Base-by-base conservation (phyloP, 306 rosid genomes). In the Quercus glauca region DNA sequence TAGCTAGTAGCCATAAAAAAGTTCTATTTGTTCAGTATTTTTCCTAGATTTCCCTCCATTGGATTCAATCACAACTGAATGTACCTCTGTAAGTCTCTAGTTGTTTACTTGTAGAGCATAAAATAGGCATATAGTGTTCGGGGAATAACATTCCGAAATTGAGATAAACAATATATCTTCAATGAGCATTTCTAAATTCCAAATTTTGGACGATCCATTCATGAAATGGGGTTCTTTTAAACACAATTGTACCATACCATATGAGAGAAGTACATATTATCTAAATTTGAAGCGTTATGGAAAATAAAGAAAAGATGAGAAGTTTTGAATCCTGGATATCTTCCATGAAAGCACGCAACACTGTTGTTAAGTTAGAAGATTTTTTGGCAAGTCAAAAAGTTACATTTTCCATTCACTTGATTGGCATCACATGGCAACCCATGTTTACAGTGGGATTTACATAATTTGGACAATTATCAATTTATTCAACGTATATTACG, bases 1-100 rank as follows among this genome's bases (percentile, higher is more conserved):
- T 76, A n/a, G 63, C 51, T 52, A 49, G 70, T 76, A 67, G 73
- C 21, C 53, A 71, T 55, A 73, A 74, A 59, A 35, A 69, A n/a
- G 11, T 52, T 52, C 43, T 15, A 12, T 49, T 0, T 31, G 52
- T 67, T 33, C 49, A 18, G 23, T 4, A 18, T 18, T 67, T 33
- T 61, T 26, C 28, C 29, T 17, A 1, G n/a, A 28, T 0, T 15
- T 63, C 69, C 29, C 0, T 63, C 5, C 20, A 0, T 64, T 31
- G 13, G 11, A 28, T 64, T 64, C 43, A 64, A 29, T 18, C 72
- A 49, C 4, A 49, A 17, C 13, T 31, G 49, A 31, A 31, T 37
- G 43, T 8, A 65, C 5, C 23, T 37, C 43, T 37, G 9, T 37
- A 37, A 37, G 10, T 35, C 10, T 64, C 4, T 18, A 13, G 72